Evolutionary conservation across 2,329 filamentous ascomycete genomes (phyloP), one percentile per base, ranked within the genome.

Genomic region (Verticillium nubilum): DNA sequence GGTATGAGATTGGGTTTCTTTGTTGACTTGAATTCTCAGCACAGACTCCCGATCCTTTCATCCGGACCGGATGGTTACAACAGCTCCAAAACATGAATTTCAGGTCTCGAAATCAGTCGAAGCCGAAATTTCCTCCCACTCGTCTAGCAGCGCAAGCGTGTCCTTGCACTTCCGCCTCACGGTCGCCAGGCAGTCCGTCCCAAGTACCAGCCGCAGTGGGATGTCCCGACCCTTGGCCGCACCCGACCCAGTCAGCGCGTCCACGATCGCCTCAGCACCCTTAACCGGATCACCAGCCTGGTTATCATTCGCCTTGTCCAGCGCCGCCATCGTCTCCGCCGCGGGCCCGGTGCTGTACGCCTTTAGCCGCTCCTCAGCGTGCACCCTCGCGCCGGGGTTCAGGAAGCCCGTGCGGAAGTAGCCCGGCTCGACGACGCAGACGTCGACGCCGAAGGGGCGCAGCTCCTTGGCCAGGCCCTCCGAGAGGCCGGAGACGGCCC

Each of bases 231-330:
- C 83, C 61, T 67, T 58, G 0, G 74, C 81, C 26, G 73, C 72
- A 0, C 83, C 84, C 2, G 72, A 76, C 52, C 73, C 73, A 7
- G 80, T 85, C 63, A 88, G 63, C 15, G 84, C 73, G 63, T 88
- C 84, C 5, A 86, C 75, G 28, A 85, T 73, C 1, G 82, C 75
- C 59, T 71, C 74, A 7, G 73, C 72, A 0, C 80, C 85, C 72
- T 86, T 86, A 19, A 69, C 70, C 3, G 83, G 76, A 65, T 87
- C 83, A 0, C 85, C 85, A 0, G 73, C 76, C 70, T 87, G 83
- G 0, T 78, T 76, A 17, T 78, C 73, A 61, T 85, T 70, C 12
- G 70, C 69, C 2, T 52, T 50, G 3, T 69, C 67, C 31, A 83
- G 61, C 2, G 59, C 50, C 19, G 62, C 67, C 57, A 76, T 63